Evolutionary conservation across 495 filamentous ascomycete genomes (phyloP).

Genomic region (Penicillium chermesinum): DNA sequence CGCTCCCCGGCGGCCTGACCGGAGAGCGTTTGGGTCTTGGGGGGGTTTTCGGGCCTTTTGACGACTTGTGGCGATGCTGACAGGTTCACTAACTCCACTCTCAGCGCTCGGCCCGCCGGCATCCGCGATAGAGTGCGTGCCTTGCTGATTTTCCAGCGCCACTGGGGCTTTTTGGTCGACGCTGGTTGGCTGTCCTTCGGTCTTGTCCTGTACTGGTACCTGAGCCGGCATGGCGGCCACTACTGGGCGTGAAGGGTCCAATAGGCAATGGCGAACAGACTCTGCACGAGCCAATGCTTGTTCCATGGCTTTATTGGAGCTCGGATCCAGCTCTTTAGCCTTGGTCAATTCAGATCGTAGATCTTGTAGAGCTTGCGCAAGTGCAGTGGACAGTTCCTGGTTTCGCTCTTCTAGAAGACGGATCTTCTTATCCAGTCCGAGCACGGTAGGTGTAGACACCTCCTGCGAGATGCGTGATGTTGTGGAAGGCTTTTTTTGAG

Average conservation of each 20-base stretch:
- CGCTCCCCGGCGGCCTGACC: conserved; percentile 9
- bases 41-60: too few relatives aligned
- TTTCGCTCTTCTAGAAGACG: conserved; percentile 62
- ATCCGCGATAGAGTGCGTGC: conserved; percentile 4
- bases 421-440: conserved; percentile 31
- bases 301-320: conserved; percentile 17
- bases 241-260: conserved; percentile 55
- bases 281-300: conserved; percentile 67
- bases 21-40: too few relatives aligned
- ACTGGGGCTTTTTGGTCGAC: not conserved
- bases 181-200: conserved; percentile 6
- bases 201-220: conserved; percentile 2
- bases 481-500: conserved; percentile 1
- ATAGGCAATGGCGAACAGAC: conserved; percentile 71
- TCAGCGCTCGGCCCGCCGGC: conserved; percentile 5
- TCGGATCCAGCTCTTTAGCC: conserved; percentile 47
- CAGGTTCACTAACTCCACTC: conserved; percentile 10
- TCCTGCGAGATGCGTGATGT: not conserved
- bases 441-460: conserved; percentile 13
- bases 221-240: conserved; percentile 15
- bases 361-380: conserved; percentile 65
- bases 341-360: conserved; percentile 49
- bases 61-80: conserved; percentile 5
- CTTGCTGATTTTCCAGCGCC: conserved; percentile 7
- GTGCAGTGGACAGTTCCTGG: conserved; percentile 61